These are phyloP conservation scores for Chlamydomonas reinhardtii DNA, from an alignment of 163 green algal species.

Conservation along the genomic window DNA sequence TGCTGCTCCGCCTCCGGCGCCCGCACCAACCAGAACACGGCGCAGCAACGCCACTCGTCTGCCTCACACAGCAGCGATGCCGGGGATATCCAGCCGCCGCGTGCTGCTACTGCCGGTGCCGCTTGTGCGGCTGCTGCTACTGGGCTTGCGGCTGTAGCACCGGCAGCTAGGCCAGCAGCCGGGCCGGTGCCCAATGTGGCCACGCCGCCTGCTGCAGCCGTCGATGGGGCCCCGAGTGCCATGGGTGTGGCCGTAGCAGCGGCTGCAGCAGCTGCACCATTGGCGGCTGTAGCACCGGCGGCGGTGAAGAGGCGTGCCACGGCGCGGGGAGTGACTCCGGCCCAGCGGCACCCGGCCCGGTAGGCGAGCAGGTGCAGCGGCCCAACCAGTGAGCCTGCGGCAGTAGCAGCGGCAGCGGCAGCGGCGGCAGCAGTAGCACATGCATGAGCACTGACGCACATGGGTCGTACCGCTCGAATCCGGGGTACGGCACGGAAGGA, in stretches of 20 bases:
- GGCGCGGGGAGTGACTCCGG: neutral
- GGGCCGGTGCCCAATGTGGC: too few relatives aligned
- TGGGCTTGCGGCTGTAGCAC: too few relatives aligned
- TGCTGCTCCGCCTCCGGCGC: neutral
- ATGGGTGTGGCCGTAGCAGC: too few relatives aligned
- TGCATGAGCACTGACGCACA: too few relatives aligned
- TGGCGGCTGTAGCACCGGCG: neutral
- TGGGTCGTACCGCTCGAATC: too few relatives aligned
- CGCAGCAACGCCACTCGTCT: conserved; percentile 16
- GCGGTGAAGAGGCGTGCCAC: neutral
- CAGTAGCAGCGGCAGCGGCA: neutral
- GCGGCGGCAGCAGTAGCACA: too few relatives aligned
- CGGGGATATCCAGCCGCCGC: neutral
- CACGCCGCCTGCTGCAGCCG: too few relatives aligned
- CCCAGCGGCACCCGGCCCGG: conserved; percentile 13
- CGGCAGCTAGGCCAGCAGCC: neutral
- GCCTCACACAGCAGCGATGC: neutral
- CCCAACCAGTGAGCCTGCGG: conserved; percentile 4
- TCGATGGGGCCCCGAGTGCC: too few relatives aligned
- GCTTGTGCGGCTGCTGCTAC: too few relatives aligned
- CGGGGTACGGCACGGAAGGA: too few relatives aligned
- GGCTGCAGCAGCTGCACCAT: too few relatives aligned
- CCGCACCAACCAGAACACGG: conserved; percentile 18
- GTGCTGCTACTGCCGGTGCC: too few relatives aligned
- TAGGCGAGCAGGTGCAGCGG: conserved; percentile 13